Percentiles rank a stretch among this genome's conserved stretches.
Conservation (phyloP, 2,329 filamentous ascomycete genomes). For the Clarireedia paspali region DNA sequence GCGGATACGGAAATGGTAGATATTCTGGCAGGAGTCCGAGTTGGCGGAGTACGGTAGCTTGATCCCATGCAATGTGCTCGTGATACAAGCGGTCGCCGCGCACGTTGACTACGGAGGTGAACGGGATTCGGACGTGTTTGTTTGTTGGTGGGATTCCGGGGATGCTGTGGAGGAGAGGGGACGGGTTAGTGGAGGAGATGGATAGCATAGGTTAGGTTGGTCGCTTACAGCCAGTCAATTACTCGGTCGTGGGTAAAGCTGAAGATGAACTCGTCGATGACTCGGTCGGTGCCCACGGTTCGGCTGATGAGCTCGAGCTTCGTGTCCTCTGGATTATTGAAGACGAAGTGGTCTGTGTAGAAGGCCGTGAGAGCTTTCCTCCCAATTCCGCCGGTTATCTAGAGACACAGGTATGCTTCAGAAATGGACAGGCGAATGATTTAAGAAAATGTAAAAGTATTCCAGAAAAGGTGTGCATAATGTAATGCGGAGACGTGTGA, state of each 20-base stretch:
- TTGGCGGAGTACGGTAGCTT: slow-evolving; percentile 53
- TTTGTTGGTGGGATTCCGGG: slow-evolving; percentile 53
- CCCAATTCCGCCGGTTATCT: slow-evolving; percentile 56
- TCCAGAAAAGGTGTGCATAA: no score
- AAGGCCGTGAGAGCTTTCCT: slow-evolving; percentile 55
- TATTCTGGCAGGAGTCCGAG: slow-evolving; percentile 44
- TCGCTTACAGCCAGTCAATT: slow-evolving; percentile 61
- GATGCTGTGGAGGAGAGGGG: slow-evolving; percentile 31
- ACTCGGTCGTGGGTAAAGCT: slow-evolving; percentile 53
- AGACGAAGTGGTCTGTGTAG: slow-evolving; percentile 68
- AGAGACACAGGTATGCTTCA: background rate
- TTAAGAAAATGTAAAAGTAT: no score
- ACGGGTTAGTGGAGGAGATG: background rate
- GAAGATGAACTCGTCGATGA: slow-evolving; percentile 65
- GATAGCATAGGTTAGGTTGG: no score
- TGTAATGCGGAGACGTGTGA: no score
- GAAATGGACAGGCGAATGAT: no score
- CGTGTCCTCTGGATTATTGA: slow-evolving; percentile 61
- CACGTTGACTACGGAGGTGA: slow-evolving; percentile 59
- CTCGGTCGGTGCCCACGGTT: slow-evolving; percentile 62
- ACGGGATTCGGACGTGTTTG: slow-evolving; percentile 47
- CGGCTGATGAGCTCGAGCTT: slow-evolving; percentile 62
- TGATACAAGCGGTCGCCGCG: slow-evolving; percentile 61
- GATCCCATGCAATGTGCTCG: slow-evolving; percentile 67
- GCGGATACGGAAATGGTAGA: slow-evolving; percentile 38